phyloP scores from a whole-genome alignment of 805 yeast species.

The Myxozyma geophila region DNA sequence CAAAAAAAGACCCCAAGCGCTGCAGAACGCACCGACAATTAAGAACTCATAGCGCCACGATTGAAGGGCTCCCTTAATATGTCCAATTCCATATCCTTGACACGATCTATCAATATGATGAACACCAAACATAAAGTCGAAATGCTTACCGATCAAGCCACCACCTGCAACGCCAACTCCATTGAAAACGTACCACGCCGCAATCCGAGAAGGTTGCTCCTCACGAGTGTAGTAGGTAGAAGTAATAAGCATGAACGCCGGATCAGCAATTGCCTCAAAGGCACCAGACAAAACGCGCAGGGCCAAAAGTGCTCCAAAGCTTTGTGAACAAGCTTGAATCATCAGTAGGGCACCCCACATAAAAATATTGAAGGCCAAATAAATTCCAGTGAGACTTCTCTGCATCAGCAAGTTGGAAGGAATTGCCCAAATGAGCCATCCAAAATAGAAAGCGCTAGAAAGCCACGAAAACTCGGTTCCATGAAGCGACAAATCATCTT shows the following conservation, averaged over 20 bases:
- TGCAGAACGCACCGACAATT: background rate
- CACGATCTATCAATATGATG: no score
- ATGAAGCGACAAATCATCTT: conserved; percentile 46
- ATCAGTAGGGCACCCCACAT: conserved; percentile 51
- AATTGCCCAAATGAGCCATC: conserved; percentile 46
- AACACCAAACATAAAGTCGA: no score
- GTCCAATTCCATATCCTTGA: conserved; percentile 14
- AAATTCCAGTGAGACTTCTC: conserved; percentile 48
- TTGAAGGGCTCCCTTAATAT: background rate
- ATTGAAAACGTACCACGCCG: conserved; percentile 41
- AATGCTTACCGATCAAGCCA: background rate
- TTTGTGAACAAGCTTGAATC: conserved; percentile 2
- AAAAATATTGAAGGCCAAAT: conserved; percentile 41
- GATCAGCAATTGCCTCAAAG: conserved; percentile 58
- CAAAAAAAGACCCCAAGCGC: background rate
- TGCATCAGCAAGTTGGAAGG: conserved; percentile 47
- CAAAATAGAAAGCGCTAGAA: conserved; percentile 55
- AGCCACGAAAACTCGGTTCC: conserved; percentile 48
- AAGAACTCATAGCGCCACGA: conserved; percentile 4
- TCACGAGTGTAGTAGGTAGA: conserved; percentile 60
- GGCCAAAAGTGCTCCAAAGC: conserved; percentile 53
- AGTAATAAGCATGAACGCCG: conserved; percentile 58
- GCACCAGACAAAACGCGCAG: conserved; percentile 55
- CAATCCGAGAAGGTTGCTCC: conserved; percentile 55
- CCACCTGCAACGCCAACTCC: conserved; percentile 40